These are phyloP conservation scores for Conticribra guillardii DNA, from an alignment of 108 stramenopile species.

Conservation along the genomic window DNA sequence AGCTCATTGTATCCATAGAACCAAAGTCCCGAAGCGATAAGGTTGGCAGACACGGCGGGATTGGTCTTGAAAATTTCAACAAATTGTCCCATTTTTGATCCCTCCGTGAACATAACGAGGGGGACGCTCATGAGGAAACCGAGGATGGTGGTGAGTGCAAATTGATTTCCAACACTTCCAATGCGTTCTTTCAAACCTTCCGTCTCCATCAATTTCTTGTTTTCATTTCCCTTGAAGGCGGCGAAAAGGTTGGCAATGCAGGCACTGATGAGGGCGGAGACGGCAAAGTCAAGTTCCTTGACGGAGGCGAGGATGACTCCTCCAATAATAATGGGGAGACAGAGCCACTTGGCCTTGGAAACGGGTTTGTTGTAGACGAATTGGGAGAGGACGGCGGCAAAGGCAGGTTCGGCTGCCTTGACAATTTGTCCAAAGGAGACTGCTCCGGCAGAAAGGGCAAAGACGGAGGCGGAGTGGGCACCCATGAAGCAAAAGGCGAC, in stretches of 20 bases:
- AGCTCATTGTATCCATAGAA: slow-evolving; percentile 97
- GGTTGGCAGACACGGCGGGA: slow-evolving; percentile 76
- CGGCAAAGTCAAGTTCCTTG: slow-evolving; percentile 94
- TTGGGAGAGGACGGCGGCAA: slow-evolving; percentile 89
- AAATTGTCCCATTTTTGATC: slow-evolving; percentile 81
- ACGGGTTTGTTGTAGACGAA: slow-evolving; percentile 89
- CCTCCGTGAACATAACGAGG: slow-evolving; percentile 72
- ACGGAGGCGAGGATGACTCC: slow-evolving; percentile 91
- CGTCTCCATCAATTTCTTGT: slow-evolving; percentile 95
- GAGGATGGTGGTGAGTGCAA: slow-evolving; percentile 87
- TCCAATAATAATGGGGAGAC: slow-evolving; percentile 93
- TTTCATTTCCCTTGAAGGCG: slow-evolving; percentile 93
- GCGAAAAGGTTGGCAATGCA: slow-evolving; percentile 94
- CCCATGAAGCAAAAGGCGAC: slow-evolving; percentile 93
- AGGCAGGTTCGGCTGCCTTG: slow-evolving; percentile 94
- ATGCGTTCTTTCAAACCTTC: slow-evolving; percentile 87
- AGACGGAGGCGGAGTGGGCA: slow-evolving; percentile 91
- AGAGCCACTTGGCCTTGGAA: slow-evolving; percentile 92
- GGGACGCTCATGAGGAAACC: slow-evolving; percentile 87
- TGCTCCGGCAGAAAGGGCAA: slow-evolving; percentile 90
- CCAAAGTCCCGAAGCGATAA: slow-evolving; percentile 90
- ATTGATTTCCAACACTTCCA: slow-evolving; percentile 92
- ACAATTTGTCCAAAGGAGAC: slow-evolving; percentile 96
- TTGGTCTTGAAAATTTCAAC: slow-evolving; percentile 79
- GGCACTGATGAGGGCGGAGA: slow-evolving; percentile 85